A percentile compares a stretch with the other conserved stretches of the same genome.
phyloP scores from a whole-genome alignment of 2,329 filamentous ascomycete genomes.

The Venturia oleaginea region DNA sequence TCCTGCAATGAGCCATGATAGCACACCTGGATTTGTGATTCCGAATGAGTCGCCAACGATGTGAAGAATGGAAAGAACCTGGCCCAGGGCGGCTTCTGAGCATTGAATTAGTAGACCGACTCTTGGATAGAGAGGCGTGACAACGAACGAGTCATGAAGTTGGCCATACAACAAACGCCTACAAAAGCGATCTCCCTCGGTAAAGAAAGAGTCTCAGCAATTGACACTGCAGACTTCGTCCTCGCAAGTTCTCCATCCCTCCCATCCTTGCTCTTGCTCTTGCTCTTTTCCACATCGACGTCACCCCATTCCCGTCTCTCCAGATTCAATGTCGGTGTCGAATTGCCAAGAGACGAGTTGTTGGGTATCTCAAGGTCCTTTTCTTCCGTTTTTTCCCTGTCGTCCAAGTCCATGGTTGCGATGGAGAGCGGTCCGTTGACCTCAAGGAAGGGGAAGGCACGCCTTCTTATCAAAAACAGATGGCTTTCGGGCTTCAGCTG shows the following conservation, averaged over 20 bases:
- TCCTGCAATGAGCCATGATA: slow-evolving; percentile 41
- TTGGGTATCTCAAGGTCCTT: background rate
- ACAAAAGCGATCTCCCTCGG: slow-evolving; percentile 20
- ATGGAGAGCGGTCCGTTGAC: background rate
- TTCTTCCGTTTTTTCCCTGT: background rate
- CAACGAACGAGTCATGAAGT: slow-evolving; percentile 33
- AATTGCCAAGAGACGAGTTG: background rate
- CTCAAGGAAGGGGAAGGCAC: background rate
- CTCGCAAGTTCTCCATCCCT: background rate
- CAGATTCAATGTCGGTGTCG: background rate
- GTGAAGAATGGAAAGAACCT: slow-evolving; percentile 31
- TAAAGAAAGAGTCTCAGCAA: slow-evolving; percentile 13
- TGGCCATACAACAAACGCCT: slow-evolving; percentile 20
- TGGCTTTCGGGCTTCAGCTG: background rate
- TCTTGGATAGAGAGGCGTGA: slow-evolving; percentile 26
- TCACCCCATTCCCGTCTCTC: background rate
- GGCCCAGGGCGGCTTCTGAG: slow-evolving; percentile 27
- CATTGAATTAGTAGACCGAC: background rate
- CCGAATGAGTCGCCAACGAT: slow-evolving; percentile 35
- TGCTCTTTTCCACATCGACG: background rate
- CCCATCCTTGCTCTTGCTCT: background rate
- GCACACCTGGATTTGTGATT: slow-evolving; percentile 30
- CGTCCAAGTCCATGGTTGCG: background rate
- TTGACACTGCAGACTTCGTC: slow-evolving; percentile 9
- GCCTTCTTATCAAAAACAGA: background rate